Conservation (phyloP, 441 rosid genomes). For the Adansonia madagascariensis region DNA sequence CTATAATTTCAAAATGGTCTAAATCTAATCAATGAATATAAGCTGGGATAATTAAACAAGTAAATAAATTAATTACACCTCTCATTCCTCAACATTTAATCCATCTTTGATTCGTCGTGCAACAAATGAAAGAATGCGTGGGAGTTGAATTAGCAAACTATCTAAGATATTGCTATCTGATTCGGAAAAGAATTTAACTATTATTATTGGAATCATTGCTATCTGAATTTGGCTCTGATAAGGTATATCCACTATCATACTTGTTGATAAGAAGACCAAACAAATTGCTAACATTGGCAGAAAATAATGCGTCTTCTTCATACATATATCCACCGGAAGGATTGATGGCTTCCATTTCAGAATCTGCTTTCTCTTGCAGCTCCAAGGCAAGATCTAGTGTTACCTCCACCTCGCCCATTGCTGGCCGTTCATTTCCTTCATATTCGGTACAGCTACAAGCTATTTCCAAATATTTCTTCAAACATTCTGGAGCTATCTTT, state of each 20-base stretch:
- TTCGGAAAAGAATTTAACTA: not conserved
- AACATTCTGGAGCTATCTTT: constrained; percentile 17
- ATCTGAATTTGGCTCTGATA: not conserved
- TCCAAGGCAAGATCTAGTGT: constrained; percentile 20
- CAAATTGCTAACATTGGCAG: not conserved
- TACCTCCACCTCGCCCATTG: constrained; percentile 17
- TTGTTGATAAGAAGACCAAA: not conserved
- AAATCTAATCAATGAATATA: too few species aligned
- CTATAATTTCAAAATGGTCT: too few species aligned
- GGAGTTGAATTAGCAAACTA: not conserved
- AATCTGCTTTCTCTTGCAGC: constrained; percentile 9
- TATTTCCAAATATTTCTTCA: constrained; percentile 10
- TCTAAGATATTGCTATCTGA: not conserved
- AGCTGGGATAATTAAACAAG: too few species aligned
- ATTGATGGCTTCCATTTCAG: not conserved
- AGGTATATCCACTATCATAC: too few species aligned
- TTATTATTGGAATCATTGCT: not conserved
- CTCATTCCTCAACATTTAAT: too few species aligned
- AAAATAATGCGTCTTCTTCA: not conserved
- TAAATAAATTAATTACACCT: too few species aligned
- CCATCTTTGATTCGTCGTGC: too few species aligned
- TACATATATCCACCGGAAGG: not conserved
- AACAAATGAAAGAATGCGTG: too few species aligned
- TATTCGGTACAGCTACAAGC: not conserved
- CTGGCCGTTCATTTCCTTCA: not conserved